Percentiles rank a stretch among this genome's conserved stretches.
Evolutionary conservation across 257 asterid species (phyloP).

Genomic region (Ligustrum vulgare): DNA sequence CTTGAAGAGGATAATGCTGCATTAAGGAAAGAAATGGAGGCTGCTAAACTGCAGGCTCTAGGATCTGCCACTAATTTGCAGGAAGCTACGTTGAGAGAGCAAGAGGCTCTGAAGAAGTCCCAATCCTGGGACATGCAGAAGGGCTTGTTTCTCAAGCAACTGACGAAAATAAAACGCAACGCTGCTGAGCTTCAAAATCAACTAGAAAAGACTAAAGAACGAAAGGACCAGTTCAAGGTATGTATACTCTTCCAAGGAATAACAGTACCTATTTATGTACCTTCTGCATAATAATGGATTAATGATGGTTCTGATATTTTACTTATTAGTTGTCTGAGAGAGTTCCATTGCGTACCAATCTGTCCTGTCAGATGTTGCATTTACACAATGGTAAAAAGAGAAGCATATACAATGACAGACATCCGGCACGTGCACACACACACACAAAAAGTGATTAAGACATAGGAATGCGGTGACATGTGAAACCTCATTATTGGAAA

Average conservation of each 20-base stretch:
- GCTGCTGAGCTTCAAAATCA: constrained; percentile 28
- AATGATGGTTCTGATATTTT: neutral
- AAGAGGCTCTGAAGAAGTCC: constrained; percentile 48
- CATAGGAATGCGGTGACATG: neutral
- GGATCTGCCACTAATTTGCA: constrained; percentile 36
- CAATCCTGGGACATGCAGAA: constrained; percentile 46
- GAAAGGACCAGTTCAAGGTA: constrained; percentile 69
- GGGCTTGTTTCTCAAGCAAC: constrained; percentile 41
- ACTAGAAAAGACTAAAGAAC: constrained; percentile 43
- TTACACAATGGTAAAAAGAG: neutral
- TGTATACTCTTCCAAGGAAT: constrained; percentile 34
- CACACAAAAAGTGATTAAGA: neutral
- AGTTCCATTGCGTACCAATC: neutral
- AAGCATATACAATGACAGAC: neutral
- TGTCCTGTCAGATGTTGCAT: neutral
- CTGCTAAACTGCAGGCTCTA: constrained; percentile 35
- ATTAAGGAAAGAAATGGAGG: constrained; percentile 46
- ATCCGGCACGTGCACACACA: neutral
- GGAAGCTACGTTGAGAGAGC: constrained; percentile 50
- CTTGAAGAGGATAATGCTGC: constrained; percentile 47
- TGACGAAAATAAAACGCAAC: constrained; percentile 31
- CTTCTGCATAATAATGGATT: neutral
- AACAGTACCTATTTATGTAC: neutral
- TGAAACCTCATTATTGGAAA: neutral
- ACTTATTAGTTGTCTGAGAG: neutral